Evolutionary conservation across 2,329 filamentous ascomycete species (phyloP).

Genomic region (Colletotrichum sp.): DNA sequence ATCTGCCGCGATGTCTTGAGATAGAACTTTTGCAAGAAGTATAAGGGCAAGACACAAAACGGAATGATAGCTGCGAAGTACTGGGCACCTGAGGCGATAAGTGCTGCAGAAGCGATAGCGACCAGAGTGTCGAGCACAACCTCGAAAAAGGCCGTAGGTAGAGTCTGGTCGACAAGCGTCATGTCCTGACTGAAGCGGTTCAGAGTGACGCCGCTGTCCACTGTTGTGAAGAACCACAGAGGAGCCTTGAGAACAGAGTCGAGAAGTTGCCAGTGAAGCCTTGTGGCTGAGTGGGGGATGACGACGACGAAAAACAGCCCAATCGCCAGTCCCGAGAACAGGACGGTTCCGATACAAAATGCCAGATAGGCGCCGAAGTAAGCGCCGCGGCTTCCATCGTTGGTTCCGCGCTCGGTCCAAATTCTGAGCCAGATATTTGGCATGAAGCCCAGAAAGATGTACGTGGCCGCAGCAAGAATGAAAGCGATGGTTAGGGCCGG

Average conservation of each 20-base stretch:
- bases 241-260: background rate
- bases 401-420: slow-evolving; percentile 12
- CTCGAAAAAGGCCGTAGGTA: slow-evolving; percentile 22
- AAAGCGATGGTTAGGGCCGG: slow-evolving; percentile 6
- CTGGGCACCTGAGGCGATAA: slow-evolving; percentile 27
- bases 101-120: background rate
- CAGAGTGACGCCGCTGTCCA: slow-evolving; percentile 24
- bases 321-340: background rate
- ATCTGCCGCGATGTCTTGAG: slow-evolving; percentile 48
- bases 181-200: slow-evolving; percentile 32
- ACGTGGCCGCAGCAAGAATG: background rate
- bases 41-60: slow-evolving; percentile 27
- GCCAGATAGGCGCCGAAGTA: background rate
- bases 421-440: slow-evolving; percentile 7
- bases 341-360: background rate
- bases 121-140: slow-evolving; percentile 29
- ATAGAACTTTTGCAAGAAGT: slow-evolving; percentile 39
- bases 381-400: background rate
- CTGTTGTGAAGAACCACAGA: slow-evolving; percentile 25
- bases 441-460: slow-evolving; percentile 7
- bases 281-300: background rate
- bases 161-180: slow-evolving; percentile 26
- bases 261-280: slow-evolving; percentile 2
- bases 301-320: slow-evolving; percentile 3
- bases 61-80: slow-evolving; percentile 34